Conservation (phyloP, 1,284 basidiomycete genomes). For the Flammula alnicola region DNA sequence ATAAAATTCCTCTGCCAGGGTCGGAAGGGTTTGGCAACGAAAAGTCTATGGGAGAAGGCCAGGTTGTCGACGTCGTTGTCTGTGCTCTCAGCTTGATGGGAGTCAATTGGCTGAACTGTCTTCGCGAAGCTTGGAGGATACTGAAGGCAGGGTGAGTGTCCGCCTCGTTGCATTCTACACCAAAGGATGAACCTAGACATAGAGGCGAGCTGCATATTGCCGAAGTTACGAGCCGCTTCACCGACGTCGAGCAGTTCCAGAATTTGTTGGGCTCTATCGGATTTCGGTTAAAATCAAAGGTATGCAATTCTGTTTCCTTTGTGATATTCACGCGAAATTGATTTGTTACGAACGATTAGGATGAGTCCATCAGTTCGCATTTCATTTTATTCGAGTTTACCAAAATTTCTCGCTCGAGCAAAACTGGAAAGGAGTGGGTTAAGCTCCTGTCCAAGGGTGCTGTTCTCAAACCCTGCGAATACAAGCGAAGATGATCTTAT, state of each 20-base stretch:
- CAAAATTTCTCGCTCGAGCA: slow-evolving; percentile 58
- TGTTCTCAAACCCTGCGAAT: slow-evolving; percentile 92
- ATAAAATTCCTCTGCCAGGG: slow-evolving; percentile 80
- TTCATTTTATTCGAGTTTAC: slow-evolving; percentile 88
- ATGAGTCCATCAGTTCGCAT: slow-evolving; percentile 78
- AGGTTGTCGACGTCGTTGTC: slow-evolving; percentile 89
- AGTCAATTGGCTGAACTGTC: slow-evolving; percentile 92
- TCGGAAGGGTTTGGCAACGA: slow-evolving; percentile 57
- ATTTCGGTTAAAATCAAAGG: slow-evolving; percentile 80
- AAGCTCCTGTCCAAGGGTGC: slow-evolving; percentile 62
- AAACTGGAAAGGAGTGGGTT: slow-evolving; percentile 67
- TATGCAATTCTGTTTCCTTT: slow-evolving; percentile 39
- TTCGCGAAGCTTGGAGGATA: slow-evolving; percentile 89
- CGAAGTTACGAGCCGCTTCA: slow-evolving; percentile 93
- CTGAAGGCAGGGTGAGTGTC: slow-evolving; percentile 74
- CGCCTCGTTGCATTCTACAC: not conserved
- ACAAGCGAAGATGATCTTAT: slow-evolving; percentile 81
- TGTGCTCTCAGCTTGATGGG: slow-evolving; percentile 98
- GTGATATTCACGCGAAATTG: not conserved
- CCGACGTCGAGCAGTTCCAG: slow-evolving; percentile 76
- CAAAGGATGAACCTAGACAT: slow-evolving; percentile 11
- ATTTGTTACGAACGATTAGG: slow-evolving; percentile 38
- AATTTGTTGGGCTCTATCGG: slow-evolving; percentile 77
- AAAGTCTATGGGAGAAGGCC: slow-evolving; percentile 55
- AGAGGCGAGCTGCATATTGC: slow-evolving; percentile 92